Evolutionary conservation across 345 rosid genomes (phyloP), one percentile per base, ranked within the genome.

Genomic region (Anastatica hierochuntica): DNA sequence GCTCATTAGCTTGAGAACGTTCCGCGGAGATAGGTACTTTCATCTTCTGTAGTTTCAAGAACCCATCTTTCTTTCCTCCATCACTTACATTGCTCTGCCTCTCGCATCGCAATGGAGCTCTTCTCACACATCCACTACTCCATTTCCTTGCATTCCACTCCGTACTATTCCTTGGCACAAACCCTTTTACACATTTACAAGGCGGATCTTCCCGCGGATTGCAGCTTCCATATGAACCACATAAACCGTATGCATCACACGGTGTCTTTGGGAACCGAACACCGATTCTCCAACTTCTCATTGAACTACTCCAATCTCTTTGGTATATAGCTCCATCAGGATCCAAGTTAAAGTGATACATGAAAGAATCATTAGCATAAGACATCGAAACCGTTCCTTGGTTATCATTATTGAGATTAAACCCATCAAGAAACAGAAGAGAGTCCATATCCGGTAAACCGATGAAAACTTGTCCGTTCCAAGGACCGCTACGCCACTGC

Each of bases 131-230:
- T 2, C 88, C 88, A 37, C 62, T 37, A 4, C 14, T 68, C 83
- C 79, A 81, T 7, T 68, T 72, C 24, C 77, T 49, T 10, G 2
- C 27, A 0, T 4, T 39, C 86, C 85, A 81, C 46, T 74, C 80
- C 18, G 53, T 61, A 11, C 1, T 2, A 12, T 58, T 66, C 14
- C 46, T 74, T 0, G 94, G 86, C 11, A 40, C 57, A 63, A 73
- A 81, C 21, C 94, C 82, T 64, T 24, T 63, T 21, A 77, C 24
- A 36, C 89, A 84, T 31, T 65, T 72, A 52, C 94, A 84, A 31
- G 69, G 71, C 5, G 74, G 71, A n/a, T 59, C 35, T 4, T 33
- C 53, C 14, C 21, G 6, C 1, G 53, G 0, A 9, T 60, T 11
- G 24, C 89, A 81, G 10, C 10, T 64, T 1, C 77, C 90, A 37